Conservation (phyloP, 129 eudicot species). For the Arctium minus region DNA sequence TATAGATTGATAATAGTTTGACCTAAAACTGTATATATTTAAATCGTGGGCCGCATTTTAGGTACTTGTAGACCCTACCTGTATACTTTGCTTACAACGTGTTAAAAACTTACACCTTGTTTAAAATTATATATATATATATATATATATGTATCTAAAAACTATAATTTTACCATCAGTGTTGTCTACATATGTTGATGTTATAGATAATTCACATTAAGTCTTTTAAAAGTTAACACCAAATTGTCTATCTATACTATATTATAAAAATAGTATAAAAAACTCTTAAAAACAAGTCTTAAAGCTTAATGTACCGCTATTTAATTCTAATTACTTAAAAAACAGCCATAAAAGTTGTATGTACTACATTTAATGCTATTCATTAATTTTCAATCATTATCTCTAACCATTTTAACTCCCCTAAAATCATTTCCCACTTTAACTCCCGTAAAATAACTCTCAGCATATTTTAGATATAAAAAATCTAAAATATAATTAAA, state of each 20-base stretch:
- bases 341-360: too few relatives aligned
- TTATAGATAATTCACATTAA: not conserved
- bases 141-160: not conserved
- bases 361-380: too few relatives aligned
- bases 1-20: constrained; percentile 37
- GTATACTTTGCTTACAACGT: constrained; percentile 8
- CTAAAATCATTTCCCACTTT: too few relatives aligned
- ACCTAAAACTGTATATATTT: constrained; percentile 16
- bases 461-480: too few relatives aligned
- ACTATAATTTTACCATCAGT: not conserved
- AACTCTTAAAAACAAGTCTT: too few relatives aligned
- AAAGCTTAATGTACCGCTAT: too few relatives aligned
- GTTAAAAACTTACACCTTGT: not conserved
- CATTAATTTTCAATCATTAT: too few relatives aligned
- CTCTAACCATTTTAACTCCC: too few relatives aligned
- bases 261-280: too few relatives aligned
- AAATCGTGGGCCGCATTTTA: constrained; percentile 17
- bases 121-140: not conserved
- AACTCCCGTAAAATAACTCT: too few relatives aligned
- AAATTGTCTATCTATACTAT: not conserved
- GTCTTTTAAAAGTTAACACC: not conserved
- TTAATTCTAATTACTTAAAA: too few relatives aligned
- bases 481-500: too few relatives aligned
- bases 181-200: constrained; percentile 12
- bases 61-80: constrained; percentile 13